These are phyloP conservation scores for Dactylis glomerata DNA, from an alignment of 176 grass and related monocot species.

Conservation along the genomic window DNA sequence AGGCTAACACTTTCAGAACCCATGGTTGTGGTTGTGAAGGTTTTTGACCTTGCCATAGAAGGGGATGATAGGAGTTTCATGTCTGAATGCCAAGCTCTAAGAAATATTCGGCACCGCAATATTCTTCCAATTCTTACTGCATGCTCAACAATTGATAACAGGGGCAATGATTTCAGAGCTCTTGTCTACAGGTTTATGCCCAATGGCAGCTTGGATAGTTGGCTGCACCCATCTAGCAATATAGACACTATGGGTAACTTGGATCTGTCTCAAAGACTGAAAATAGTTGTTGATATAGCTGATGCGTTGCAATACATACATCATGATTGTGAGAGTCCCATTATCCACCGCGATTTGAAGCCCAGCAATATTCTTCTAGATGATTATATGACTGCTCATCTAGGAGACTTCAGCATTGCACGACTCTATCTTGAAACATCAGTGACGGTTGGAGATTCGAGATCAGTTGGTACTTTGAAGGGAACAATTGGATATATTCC, in stretches of 20 bases:
- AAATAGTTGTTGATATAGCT: conserved; percentile 49
- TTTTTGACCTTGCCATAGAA: conserved; percentile 45
- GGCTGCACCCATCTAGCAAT: conserved; percentile 29
- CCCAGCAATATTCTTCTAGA: conserved; percentile 52
- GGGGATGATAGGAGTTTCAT: conserved; percentile 48
- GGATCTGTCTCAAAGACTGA: conserved; percentile 35
- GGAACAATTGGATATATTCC: conserved; percentile 52
- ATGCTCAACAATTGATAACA: conserved; percentile 53
- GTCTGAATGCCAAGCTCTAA: conserved; percentile 53
- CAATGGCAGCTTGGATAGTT: conserved; percentile 47
- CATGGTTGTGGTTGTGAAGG: conserved; percentile 49
- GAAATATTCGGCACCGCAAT: conserved; percentile 53
- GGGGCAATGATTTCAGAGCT: conserved; percentile 49
- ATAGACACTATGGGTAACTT: not conserved
- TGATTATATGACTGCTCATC: conserved; percentile 32
- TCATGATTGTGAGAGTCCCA: conserved; percentile 27
- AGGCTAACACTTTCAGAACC: not conserved
- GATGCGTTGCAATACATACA: conserved; percentile 49
- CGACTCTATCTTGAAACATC: conserved; percentile 18
- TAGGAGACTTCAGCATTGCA: conserved; percentile 52
- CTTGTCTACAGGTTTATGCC: conserved; percentile 50
- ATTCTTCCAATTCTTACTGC: conserved; percentile 46
- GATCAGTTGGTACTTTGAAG: conserved; percentile 14
- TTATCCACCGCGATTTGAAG: conserved; percentile 57
- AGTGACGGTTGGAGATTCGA: not conserved